These are phyloP conservation scores for Backusella sp. DNA, from an alignment of 192 early-diverging fungal genomes.

Conservation along the genomic window DNA sequence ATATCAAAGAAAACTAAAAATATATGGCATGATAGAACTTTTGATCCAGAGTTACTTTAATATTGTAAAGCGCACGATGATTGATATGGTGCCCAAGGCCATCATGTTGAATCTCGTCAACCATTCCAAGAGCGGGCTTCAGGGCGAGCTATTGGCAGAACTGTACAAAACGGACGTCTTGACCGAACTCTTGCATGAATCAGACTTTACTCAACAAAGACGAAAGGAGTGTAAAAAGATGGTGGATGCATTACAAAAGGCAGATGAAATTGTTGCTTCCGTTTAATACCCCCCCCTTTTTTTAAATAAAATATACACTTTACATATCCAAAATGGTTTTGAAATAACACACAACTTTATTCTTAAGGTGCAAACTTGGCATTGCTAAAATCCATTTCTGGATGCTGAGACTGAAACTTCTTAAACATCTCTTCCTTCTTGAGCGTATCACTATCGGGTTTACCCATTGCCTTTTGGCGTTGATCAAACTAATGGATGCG, in stretches of 20 bases:
- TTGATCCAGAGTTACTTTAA: conserved; percentile 97
- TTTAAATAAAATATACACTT: background rate
- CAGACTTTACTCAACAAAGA: conserved; percentile 85
- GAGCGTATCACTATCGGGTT: conserved; percentile 75
- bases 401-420: conserved; percentile 68
- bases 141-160: conserved; percentile 93
- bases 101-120: conserved; percentile 97
- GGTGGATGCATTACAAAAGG: conserved; percentile 89
- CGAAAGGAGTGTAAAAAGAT: conserved; percentile 98
- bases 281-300: conserved; percentile 20
- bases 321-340: too few relatives aligned
- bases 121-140: conserved; percentile 88
- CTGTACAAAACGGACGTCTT: conserved; percentile 95
- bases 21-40: conserved; percentile 57
- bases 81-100: conserved; percentile 98
- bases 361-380: conserved; percentile 10
- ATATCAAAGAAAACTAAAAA: background rate
- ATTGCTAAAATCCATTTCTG: conserved; percentile 65
- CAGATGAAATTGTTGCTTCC: conserved; percentile 67
- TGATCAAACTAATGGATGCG: conserved; percentile 73
- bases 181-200: conserved; percentile 94
- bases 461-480: conserved; percentile 75
- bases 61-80: conserved; percentile 97
- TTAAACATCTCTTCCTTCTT: conserved; percentile 76
- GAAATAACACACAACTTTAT: background rate